A percentile compares a stretch with the other conserved stretches of the same genome.
phyloP scores from a whole-genome alignment of 2,329 filamentous ascomycete genomes.

The Penicillium sp. region DNA sequence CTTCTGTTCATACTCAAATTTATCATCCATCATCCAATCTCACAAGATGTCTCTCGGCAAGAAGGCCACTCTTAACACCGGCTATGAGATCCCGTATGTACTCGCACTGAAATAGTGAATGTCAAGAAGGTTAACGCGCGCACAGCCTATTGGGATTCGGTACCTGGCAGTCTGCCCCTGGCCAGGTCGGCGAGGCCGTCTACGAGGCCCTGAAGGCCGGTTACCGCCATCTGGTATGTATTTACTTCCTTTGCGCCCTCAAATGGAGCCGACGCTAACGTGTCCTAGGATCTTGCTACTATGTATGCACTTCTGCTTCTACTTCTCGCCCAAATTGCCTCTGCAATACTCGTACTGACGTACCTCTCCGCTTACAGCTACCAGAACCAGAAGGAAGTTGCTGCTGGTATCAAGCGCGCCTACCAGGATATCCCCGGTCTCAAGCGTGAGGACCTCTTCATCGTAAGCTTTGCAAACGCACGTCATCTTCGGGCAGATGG shows the following conservation, averaged over 20 bases:
- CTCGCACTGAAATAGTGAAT: not conserved
- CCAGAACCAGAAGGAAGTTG: constrained; percentile 39
- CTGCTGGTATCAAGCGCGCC: constrained; percentile 33
- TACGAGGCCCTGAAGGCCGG: constrained; percentile 40
- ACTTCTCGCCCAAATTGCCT: not conserved
- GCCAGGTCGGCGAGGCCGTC: constrained; percentile 39
- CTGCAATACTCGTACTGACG: not conserved
- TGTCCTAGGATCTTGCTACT: constrained; percentile 35
- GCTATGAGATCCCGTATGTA: constrained; percentile 38
- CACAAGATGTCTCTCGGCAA: constrained; percentile 40
- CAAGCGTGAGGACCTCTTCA: constrained; percentile 41
- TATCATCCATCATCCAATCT: not conserved
- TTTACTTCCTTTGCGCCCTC: not conserved
- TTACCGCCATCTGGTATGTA: constrained; percentile 38
- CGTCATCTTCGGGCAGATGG: not conserved
- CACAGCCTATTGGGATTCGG: constrained; percentile 38
- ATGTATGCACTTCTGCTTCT: constrained; percentile 27
- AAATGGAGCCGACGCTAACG: constrained; percentile 9
- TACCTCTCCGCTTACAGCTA: constrained; percentile 22
- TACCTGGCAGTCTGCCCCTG: constrained; percentile 40
- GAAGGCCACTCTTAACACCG: constrained; percentile 38
- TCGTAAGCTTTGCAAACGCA: constrained; percentile 25
- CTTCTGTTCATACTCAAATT: not conserved
- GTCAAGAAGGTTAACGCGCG: constrained; percentile 3
- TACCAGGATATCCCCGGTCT: constrained; percentile 38